phyloP scores from a whole-genome alignment of 306 rosid genomes.

The Prosopis cineraria region DNA sequence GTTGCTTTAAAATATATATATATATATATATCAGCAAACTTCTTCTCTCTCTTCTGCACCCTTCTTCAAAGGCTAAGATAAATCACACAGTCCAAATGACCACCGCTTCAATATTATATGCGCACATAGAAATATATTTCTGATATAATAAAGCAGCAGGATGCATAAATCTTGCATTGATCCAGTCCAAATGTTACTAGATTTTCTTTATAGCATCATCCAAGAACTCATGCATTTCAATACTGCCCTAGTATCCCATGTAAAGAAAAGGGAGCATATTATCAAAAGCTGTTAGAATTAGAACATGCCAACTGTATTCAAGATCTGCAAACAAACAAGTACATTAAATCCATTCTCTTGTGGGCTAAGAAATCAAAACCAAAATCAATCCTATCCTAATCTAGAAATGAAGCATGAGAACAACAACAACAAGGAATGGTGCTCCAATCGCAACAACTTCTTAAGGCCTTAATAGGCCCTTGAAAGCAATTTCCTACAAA shows the following conservation, averaged over 20 bases:
- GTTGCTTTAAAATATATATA: not conserved
- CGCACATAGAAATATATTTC: not conserved
- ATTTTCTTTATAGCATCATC: not conserved
- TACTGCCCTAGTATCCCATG: not conserved
- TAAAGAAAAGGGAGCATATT: slow-evolving; percentile 10
- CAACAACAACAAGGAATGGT: not conserved
- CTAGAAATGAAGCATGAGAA: slow-evolving; percentile 6
- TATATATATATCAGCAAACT: slow-evolving; percentile 1
- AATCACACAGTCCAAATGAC: not conserved
- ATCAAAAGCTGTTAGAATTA: slow-evolving; percentile 13
- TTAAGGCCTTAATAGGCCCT: not conserved
- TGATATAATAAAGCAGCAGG: not conserved
- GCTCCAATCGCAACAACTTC: not conserved
- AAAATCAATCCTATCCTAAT: slow-evolving; percentile 1
- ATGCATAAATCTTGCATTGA: not conserved
- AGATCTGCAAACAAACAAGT: slow-evolving; percentile 24
- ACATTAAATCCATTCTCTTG: slow-evolving; percentile 8
- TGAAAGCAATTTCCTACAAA: not conserved
- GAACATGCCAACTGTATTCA: slow-evolving; percentile 17
- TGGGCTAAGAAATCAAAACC: not conserved
- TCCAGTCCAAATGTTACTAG: not conserved
- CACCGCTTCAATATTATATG: not conserved
- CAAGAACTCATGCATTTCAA: not conserved
- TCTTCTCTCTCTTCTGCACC: not conserved
- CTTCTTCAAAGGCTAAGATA: not conserved